A percentile compares a stretch with the other conserved stretches of the same genome.
Evolutionary conservation across 2,329 filamentous ascomycete species (phyloP).

Genomic region (Xylariaceae sp.): DNA sequence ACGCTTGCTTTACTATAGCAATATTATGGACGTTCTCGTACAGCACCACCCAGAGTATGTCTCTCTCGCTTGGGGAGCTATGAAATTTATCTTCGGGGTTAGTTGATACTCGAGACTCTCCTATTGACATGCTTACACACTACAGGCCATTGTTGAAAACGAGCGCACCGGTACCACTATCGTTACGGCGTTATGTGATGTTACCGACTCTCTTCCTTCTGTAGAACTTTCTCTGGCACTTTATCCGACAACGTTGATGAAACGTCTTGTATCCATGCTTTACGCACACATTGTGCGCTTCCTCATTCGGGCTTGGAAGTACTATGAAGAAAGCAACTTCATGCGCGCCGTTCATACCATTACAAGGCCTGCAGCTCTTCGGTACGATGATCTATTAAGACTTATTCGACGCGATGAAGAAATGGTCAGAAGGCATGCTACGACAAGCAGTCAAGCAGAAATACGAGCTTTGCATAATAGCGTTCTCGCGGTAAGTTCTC

Average conservation of each 20-base stretch:
- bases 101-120: not conserved
- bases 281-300: constrained; percentile 12
- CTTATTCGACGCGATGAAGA: constrained; percentile 1
- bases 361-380: constrained; percentile 1
- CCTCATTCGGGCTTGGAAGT: constrained; percentile 4
- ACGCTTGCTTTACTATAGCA: not conserved
- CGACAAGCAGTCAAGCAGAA: constrained; percentile 3
- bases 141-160: constrained; percentile 3
- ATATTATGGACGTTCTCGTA: constrained; percentile 16
- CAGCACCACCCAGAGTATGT: constrained; percentile 20
- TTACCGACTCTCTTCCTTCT: constrained; percentile 7
- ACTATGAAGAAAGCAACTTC: constrained; percentile 12
- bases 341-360: constrained; percentile 9
- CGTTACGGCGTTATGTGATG: constrained; percentile 7
- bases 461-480: constrained; percentile 6
- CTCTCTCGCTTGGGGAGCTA: constrained; percentile 11
- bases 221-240: constrained; percentile 10
- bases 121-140: not conserved
- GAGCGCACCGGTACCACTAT: constrained; percentile 10
- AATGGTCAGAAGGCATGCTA: constrained; percentile 6
- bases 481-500: not conserved
- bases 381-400: not conserved
- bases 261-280: constrained; percentile 2
- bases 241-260: constrained; percentile 11
- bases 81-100: constrained; percentile 16